Conservation (phyloP, 305 asterid genomes). For the Ilex paraguariensis region DNA sequence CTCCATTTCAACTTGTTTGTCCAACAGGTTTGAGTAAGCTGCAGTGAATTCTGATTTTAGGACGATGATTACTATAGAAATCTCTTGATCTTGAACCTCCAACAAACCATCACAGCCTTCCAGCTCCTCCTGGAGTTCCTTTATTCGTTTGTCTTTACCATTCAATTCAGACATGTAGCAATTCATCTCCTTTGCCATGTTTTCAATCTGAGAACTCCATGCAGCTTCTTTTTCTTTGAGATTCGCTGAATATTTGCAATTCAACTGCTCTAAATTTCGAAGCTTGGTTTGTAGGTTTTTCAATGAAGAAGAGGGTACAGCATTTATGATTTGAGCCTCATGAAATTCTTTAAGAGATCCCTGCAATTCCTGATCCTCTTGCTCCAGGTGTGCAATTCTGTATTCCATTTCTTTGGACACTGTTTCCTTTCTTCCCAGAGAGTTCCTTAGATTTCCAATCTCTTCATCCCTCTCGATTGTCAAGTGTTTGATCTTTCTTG, state of each 20-base stretch:
- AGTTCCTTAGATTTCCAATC: constrained; percentile 27
- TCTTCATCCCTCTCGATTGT: constrained; percentile 40
- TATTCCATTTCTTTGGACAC: constrained; percentile 27
- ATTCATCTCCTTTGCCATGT: constrained; percentile 24
- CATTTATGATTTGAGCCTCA: constrained; percentile 25
- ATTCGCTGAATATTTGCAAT: constrained; percentile 22
- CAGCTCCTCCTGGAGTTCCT: constrained; percentile 26
- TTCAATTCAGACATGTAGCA: constrained; percentile 28
- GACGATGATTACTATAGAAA: constrained; percentile 18
- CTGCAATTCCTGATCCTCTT: constrained; percentile 28
- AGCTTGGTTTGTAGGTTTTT: constrained; percentile 24
- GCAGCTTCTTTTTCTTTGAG: constrained; percentile 38
- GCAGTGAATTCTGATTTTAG: constrained; percentile 36
- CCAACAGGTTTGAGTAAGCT: constrained; percentile 25
- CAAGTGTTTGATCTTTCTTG: constrained; percentile 30
- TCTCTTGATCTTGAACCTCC: constrained; percentile 35
- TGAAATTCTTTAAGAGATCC: constrained; percentile 30
- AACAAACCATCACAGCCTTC: constrained; percentile 23
- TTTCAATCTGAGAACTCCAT: constrained; percentile 27
- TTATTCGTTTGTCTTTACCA: constrained; percentile 18
- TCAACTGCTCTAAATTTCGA: constrained; percentile 31
- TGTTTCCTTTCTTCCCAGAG: constrained; percentile 30
- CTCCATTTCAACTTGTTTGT: constrained; percentile 27
- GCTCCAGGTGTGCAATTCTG: constrained; percentile 28
- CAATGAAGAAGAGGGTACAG: constrained; percentile 18